Base-by-base conservation (phyloP, 2,329 filamentous ascomycete genomes). In the Cladophialophora psammophila region DNA sequence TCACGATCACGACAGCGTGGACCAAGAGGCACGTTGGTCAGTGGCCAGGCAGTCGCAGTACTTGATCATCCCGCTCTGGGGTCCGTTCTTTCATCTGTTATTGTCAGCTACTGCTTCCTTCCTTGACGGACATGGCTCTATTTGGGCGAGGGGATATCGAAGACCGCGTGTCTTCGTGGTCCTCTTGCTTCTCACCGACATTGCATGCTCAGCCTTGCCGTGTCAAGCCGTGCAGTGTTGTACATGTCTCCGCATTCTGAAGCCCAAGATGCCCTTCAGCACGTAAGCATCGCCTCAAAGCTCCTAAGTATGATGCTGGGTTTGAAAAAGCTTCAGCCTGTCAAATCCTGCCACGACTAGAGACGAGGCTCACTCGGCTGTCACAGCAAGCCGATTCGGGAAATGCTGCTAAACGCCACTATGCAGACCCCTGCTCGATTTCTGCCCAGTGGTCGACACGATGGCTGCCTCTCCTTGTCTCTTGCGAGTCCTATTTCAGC, bases 1-100 rank as follows among this genome's bases (percentile, higher is more conserved):
- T 74, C 20, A 77, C 63, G 79, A 80, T n/a, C n/a, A 77, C 63
- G 79, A 80, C 63, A 79, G 77, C 66, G 77, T 75, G 0, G 77
- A 5, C 4, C 36, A 15, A 40, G 36, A 15, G 15, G 36, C 9
- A 15, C 15, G 36, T 40, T 40, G 36, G 36, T 40, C 10, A 40
- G 36, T 12, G 36, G 36, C 36, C 36, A 15, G 36, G 4, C 26
- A 26, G 3, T 26, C 3, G 3, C 26, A 3, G 26, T 26, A 2
- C 26, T 26, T 26, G 26, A 26, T 26, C 26, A 26, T 26, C 26
- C 26, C 26, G 26, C 13, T 40, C 36, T 5, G 10, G 36, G 13
- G 36, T 5, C 3, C 36, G 36, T 13, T 40, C 36, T 13, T 5
- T 13, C 12, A 3, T 10, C 36, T 40, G 10, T 40, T 40, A 5